These are phyloP conservation scores for Serendipita sp. DNA, from an alignment of 768 basidiomycete species.

Conservation along the genomic window DNA sequence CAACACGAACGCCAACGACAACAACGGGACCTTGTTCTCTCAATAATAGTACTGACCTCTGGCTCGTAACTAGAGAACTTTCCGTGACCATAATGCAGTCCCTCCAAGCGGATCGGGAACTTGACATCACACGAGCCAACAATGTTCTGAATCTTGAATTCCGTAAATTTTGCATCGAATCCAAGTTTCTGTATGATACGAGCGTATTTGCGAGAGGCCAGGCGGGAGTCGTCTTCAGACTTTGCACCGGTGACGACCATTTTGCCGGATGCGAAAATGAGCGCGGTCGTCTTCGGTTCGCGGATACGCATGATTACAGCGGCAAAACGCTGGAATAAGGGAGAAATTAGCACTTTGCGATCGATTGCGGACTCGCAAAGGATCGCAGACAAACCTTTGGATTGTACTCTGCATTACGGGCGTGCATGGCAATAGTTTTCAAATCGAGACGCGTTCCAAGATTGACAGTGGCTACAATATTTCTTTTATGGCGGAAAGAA, in stretches of 20 bases:
- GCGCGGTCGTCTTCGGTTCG: conserved; percentile 97
- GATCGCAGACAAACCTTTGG: conserved; percentile 76
- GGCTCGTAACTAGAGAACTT: conserved; percentile 97
- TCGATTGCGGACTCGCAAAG: conserved; percentile 29
- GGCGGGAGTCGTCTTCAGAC: conserved; percentile 91
- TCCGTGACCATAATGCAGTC: conserved; percentile 93
- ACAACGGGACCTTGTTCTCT: neutral
- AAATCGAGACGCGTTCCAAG: conserved; percentile 91
- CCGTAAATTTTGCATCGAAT: conserved; percentile 97
- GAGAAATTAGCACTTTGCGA: conserved; percentile 32
- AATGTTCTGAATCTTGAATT: conserved; percentile 99
- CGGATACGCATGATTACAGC: conserved; percentile 99
- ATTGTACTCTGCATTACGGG: conserved; percentile 97
- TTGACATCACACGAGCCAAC: conserved; percentile 97
- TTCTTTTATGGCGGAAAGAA: conserved; percentile 22
- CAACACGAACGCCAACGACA: neutral
- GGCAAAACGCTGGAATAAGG: conserved; percentile 80
- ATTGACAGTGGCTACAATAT: conserved; percentile 98
- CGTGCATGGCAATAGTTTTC: conserved; percentile 96
- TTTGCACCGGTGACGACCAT: conserved; percentile 99
- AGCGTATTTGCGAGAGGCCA: conserved; percentile 96
- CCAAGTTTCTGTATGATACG: conserved; percentile 98
- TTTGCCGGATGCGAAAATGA: conserved; percentile 99
- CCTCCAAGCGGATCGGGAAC: conserved; percentile 96
- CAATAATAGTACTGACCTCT: conserved; percentile 45